Percentiles rank a stretch among this genome's conserved stretches.
Conservation (phyloP, 2,329 filamentous ascomycete species). For the Hirsutella minnesotensis region DNA sequence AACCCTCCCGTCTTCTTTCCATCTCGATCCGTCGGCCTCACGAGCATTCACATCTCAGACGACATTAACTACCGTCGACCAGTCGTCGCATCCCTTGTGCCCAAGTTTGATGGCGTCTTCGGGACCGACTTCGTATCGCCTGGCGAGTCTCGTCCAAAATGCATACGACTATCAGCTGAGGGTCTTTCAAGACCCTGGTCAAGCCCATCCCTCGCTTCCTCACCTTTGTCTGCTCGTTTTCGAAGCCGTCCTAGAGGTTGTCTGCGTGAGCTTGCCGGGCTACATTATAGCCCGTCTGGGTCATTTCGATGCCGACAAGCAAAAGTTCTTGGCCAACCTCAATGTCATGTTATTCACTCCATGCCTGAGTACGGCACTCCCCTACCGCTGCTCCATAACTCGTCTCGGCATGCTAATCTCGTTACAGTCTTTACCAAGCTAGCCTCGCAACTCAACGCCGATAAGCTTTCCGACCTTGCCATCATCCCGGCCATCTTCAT, state of each 20-base stretch:
- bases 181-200: conserved; percentile 29
- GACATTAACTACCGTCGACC: neutral
- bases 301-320: conserved; percentile 89
- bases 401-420: neutral
- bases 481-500: conserved; percentile 94
- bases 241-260: conserved; percentile 87
- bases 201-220: conserved; percentile 51
- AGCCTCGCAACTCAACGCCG: conserved; percentile 82
- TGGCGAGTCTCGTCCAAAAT: conserved; percentile 23
- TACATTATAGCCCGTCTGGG: conserved; percentile 85
- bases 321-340: conserved; percentile 92
- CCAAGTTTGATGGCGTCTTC: conserved; percentile 22
- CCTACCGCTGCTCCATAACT: neutral
- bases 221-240: conserved; percentile 76
- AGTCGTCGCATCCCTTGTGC: too few relatives aligned
- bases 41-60: neutral
- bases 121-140: conserved; percentile 33
- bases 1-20: neutral
- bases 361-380: conserved; percentile 63
- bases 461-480: conserved; percentile 79
- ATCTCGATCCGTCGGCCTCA: neutral
- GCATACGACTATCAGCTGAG: conserved; percentile 30
- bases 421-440: conserved; percentile 87
- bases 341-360: conserved; percentile 96
- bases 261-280: conserved; percentile 87